phyloP scores from a whole-genome alignment of 208 protist species.

The Crithidia thermophila region DNA sequence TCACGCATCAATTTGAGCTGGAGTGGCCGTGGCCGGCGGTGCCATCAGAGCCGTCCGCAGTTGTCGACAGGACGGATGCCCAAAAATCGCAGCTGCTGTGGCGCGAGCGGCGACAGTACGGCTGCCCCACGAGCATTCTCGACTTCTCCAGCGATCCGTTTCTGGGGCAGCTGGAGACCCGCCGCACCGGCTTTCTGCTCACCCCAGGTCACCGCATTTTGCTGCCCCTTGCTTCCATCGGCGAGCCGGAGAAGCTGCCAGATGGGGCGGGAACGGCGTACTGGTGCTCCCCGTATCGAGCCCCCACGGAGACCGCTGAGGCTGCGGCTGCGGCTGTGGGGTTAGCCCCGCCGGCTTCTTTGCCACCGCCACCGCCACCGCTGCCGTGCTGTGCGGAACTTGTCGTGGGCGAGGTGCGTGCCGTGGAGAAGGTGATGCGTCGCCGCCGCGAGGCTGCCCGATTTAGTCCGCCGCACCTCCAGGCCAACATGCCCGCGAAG shows the following conservation, averaged over 20 bases:
- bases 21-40: conserved; percentile 55
- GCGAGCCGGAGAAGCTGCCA: conserved; percentile 14
- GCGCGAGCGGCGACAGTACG: conserved; percentile 20
- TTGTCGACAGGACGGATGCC: no score
- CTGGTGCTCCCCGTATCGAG: conserved; percentile 26
- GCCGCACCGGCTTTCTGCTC: conserved; percentile 47
- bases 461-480: no score
- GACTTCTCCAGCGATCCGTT: conserved; percentile 40
- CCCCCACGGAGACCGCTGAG: background rate
- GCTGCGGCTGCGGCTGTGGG: background rate
- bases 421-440: conserved; percentile 31
- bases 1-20: conserved; percentile 56
- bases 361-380: background rate
- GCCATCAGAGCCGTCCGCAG: no score
- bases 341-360: background rate
- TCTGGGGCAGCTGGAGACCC: conserved; percentile 4
- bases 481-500: background rate
- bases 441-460: background rate
- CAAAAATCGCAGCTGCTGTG: conserved; percentile 3
- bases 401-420: conserved; percentile 48
- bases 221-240: conserved; percentile 16
- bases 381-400: conserved; percentile 50
- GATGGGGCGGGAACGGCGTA: conserved; percentile 13
- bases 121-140: conserved; percentile 30
- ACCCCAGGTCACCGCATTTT: conserved; percentile 43